Evolutionary conservation across 108 stramenopile genomes (phyloP).

Genomic region (Nitzschia inconspicua): DNA sequence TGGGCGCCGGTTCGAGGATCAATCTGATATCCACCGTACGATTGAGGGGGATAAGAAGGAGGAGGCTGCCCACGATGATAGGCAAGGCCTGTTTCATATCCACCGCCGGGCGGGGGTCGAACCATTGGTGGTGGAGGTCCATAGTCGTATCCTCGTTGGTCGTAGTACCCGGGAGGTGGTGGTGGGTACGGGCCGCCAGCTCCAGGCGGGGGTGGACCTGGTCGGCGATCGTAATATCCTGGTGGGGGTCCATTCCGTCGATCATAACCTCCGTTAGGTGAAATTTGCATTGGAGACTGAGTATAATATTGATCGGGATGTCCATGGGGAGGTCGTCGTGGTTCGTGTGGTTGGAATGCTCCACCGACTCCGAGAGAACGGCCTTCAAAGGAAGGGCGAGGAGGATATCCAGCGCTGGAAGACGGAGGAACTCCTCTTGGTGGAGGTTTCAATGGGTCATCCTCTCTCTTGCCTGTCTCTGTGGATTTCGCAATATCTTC

Average conservation of each 20-base stretch:
- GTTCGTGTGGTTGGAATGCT: slow-evolving; percentile 46
- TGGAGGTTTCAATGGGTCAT: neutral
- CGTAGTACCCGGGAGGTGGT: slow-evolving; percentile 20
- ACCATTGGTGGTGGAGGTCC: slow-evolving; percentile 10
- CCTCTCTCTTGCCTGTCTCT: neutral
- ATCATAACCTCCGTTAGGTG: slow-evolving; percentile 20
- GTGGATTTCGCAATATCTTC: too few species aligned
- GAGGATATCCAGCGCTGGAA: slow-evolving; percentile 9
- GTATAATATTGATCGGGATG: slow-evolving; percentile 15
- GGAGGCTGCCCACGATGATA: slow-evolving; percentile 19
- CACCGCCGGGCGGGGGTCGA: slow-evolving; percentile 1
- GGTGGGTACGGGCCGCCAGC: slow-evolving; percentile 55
- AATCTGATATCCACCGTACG: slow-evolving; percentile 17
- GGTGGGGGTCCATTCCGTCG: slow-evolving; percentile 7
- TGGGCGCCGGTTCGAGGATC: slow-evolving; percentile 4
- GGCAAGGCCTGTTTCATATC: neutral
- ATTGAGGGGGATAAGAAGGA: slow-evolving; percentile 16
- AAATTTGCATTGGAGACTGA: slow-evolving; percentile 20
- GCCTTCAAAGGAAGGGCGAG: slow-evolving; percentile 20
- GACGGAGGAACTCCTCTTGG: slow-evolving; percentile 2
- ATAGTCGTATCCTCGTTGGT: slow-evolving; percentile 6
- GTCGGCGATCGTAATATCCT: slow-evolving; percentile 56
- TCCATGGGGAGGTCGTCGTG: slow-evolving; percentile 5
- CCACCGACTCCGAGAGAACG: slow-evolving; percentile 32
- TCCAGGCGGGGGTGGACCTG: too few species aligned